Percentiles rank a stretch among this genome's conserved stretches.
phyloP scores from a whole-genome alignment of 148 eudicot species.

The Amaranthus palmeri region DNA sequence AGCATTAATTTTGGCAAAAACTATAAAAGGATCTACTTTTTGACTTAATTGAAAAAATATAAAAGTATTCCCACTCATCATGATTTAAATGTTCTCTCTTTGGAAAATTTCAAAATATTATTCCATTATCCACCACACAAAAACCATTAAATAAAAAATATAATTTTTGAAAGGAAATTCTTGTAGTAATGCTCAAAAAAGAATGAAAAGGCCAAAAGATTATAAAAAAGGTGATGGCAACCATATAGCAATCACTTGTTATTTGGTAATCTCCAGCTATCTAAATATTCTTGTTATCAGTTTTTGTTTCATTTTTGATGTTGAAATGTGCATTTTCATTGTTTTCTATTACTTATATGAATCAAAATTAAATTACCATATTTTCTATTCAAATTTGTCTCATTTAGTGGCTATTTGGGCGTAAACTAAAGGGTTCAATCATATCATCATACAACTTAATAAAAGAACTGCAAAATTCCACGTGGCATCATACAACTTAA shows the following conservation, averaged over 20 bases:
- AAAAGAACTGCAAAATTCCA: too few relatives aligned
- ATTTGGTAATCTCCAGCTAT: constrained; percentile 26
- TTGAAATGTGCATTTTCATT: constrained; percentile 4
- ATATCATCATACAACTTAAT: too few relatives aligned
- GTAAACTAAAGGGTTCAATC: too few relatives aligned
- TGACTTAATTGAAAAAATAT: constrained; percentile 16
- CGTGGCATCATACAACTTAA: too few relatives aligned
- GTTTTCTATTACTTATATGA: background rate
- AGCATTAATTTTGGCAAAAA: background rate
- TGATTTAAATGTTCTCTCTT: background rate
- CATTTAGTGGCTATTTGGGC: too few relatives aligned
- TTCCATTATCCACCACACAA: constrained; percentile 23
- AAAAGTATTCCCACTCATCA: constrained; percentile 8
- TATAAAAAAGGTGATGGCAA: constrained; percentile 17
- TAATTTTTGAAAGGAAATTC: background rate
- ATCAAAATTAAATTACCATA: too few relatives aligned
- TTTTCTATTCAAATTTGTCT: too few relatives aligned
- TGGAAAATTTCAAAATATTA: constrained; percentile 6
- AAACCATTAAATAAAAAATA: background rate
- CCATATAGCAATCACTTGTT: constrained; percentile 4
- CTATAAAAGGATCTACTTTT: constrained; percentile 16
- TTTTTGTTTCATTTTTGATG: constrained; percentile 17
- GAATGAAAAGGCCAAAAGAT: constrained; percentile 6
- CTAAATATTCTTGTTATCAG: constrained; percentile 24
- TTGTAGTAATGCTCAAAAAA: constrained; percentile 7